Percentiles rank a stretch among this genome's conserved stretches.
phyloP scores from a whole-genome alignment of 768 basidiomycete genomes.

The Suillus bovinus region DNA sequence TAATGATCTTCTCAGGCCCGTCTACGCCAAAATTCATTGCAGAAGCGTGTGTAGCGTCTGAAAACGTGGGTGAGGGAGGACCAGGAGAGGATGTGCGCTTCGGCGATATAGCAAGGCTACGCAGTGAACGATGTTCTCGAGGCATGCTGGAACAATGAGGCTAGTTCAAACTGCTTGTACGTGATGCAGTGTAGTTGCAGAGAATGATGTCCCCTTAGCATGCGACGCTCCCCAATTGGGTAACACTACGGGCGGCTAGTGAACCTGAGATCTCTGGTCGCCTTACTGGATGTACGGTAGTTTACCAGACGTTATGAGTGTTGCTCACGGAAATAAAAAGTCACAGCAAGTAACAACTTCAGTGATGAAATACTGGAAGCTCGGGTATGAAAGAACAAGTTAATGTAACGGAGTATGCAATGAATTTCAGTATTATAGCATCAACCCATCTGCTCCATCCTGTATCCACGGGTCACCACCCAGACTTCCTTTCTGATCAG shows the following conservation, averaged over 20 bases:
- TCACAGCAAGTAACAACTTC: not conserved
- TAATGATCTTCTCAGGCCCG: conserved; percentile 82
- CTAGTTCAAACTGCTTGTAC: conserved; percentile 12
- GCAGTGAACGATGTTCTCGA: conserved; percentile 57
- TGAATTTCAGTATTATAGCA: conserved; percentile 1
- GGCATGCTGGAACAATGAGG: conserved; percentile 38
- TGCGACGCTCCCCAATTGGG: conserved; percentile 17
- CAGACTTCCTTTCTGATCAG: not conserved
- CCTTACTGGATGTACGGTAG: not conserved
- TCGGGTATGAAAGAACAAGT: not conserved
- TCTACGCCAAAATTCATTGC: conserved; percentile 73
- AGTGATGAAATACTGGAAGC: not conserved
- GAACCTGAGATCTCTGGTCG: not conserved
- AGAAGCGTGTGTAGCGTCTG: conserved; percentile 77
- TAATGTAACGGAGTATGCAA: conserved; percentile 4
- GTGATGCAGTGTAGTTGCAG: conserved; percentile 16
- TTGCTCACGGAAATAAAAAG: conserved; percentile 5
- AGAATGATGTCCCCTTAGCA: conserved; percentile 3
- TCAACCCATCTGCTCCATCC: not conserved
- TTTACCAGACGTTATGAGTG: not conserved
- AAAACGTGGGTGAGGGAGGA: conserved; percentile 83
- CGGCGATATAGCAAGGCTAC: conserved; percentile 50
- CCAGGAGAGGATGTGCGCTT: conserved; percentile 48
- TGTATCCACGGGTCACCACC: not conserved
- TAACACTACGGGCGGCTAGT: not conserved